Evolutionary conservation across 345 rosid genomes (phyloP).

Genomic region (Psidium guajava): DNA sequence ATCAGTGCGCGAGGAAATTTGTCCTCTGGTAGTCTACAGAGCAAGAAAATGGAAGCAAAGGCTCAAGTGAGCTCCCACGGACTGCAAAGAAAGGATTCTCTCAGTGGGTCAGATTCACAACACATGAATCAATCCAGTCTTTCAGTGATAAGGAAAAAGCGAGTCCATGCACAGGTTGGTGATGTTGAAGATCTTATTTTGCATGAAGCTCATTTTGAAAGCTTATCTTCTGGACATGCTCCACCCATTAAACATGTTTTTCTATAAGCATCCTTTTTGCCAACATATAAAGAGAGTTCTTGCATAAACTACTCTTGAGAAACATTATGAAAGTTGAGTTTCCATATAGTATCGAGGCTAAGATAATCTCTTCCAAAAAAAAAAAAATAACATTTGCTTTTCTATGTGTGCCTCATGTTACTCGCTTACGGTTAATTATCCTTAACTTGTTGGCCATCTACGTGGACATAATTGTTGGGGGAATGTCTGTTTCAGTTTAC

Average conservation of each 20-base stretch:
- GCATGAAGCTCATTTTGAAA: not conserved
- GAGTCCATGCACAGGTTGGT: conserved; percentile 84
- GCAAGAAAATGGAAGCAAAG: conserved; percentile 59
- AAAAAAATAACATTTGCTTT: not conserved
- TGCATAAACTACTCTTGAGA: not conserved
- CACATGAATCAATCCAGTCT: conserved; percentile 56
- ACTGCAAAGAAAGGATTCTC: conserved; percentile 53
- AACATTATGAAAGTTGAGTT: not conserved
- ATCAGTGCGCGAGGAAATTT: conserved; percentile 50
- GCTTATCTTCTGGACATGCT: not conserved
- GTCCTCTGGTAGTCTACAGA: conserved; percentile 37
- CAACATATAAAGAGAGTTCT: not conserved
- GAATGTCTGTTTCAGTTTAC: conserved; percentile 45
- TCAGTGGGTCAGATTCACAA: conserved; percentile 66
- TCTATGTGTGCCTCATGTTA: not conserved
- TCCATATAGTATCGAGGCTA: not conserved
- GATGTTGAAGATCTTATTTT: not conserved
- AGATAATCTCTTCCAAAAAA: not conserved
- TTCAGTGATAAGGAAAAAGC: conserved; percentile 71
- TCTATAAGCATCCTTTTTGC: not conserved
- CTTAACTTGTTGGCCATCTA: not conserved
- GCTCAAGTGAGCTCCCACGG: conserved; percentile 62
- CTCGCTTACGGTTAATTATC: not conserved
- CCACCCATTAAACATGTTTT: not conserved
- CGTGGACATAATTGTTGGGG: not conserved